Base-by-base conservation (phyloP, 352 stramenopile species). In the Phytophthora pisi region DNA sequence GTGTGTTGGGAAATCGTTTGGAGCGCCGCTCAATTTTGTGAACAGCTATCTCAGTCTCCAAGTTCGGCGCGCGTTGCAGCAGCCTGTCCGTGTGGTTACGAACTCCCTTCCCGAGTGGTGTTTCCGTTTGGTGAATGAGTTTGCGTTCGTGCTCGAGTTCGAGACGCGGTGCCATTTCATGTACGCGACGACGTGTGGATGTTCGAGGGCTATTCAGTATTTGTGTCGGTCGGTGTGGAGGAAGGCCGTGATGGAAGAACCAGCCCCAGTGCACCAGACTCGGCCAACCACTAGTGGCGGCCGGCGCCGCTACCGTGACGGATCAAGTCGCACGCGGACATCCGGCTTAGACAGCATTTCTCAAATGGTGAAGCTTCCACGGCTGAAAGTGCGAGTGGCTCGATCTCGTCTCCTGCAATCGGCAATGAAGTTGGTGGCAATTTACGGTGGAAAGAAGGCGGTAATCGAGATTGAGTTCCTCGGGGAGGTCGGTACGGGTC, bases 381-480 rank as follows among this genome's bases (percentile, higher is more conserved):
- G 86, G 2, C 63, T 93, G 2, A 93, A 93, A 68, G 86, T 93
- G 3, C 83, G 86, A 10, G 86, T 93, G 8, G 76, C 86, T 0
- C 77, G 86, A 1, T 76, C 78, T 8, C 79, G 81, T 2, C 56
- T 93, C 15, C 66, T 93, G 18, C 74, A 86, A 57, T 93, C 83
- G 1, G 86, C 86, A 4, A 82, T 87, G 70, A 93, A 93, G 66
- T 64, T 93, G 8, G 62, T 93, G 15, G 65, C 79, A 13, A 81
- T 91, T 47, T 92, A 93, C 54, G 83, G 86, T 13, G 86, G 86
- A 24, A 88, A 88, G 72, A 89, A 90, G 55, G 78, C 83, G 16
- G 77, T 92, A 40, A 85, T 93, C 45, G 86, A 93, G 68, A 89
- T 92, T 45, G 86, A 93, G 57, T 93, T 92, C 50, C 64, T 93